These are phyloP conservation scores for Amauroascus niger DNA, from an alignment of 2,329 filamentous ascomycete genomes.

Conservation along the genomic window DNA sequence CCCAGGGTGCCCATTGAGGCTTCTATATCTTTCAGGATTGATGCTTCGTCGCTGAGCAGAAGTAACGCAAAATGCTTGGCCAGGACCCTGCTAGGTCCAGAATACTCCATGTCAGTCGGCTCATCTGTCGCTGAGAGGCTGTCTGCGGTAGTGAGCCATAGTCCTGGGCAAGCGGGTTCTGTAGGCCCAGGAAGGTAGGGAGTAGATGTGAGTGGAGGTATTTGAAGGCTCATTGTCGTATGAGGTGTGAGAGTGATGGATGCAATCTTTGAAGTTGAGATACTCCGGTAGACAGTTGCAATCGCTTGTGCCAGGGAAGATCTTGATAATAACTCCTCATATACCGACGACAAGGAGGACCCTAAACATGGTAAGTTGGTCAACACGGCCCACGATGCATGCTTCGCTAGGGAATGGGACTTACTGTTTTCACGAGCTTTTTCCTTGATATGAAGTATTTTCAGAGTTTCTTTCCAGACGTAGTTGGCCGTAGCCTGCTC, in stretches of 20 bases:
- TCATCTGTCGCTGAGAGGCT: slow-evolving; percentile 63
- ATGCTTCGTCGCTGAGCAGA: slow-evolving; percentile 71
- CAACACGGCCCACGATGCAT: not conserved
- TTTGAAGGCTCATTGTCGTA: slow-evolving; percentile 53
- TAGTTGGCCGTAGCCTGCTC: slow-evolving; percentile 85
- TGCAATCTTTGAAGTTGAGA: slow-evolving; percentile 77
- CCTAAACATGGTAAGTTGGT: slow-evolving; percentile 19
- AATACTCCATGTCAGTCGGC: slow-evolving; percentile 48
- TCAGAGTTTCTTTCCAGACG: slow-evolving; percentile 81
- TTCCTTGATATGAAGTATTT: slow-evolving; percentile 70
- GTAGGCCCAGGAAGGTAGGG: slow-evolving; percentile 61
- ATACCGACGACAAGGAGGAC: slow-evolving; percentile 30
- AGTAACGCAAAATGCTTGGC: slow-evolving; percentile 82
- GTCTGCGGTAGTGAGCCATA: slow-evolving; percentile 83
- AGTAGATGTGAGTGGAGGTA: slow-evolving; percentile 55
- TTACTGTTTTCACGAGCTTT: slow-evolving; percentile 57
- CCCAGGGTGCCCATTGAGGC: slow-evolving; percentile 67
- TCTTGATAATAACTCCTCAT: slow-evolving; percentile 41
- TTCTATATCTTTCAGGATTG: slow-evolving; percentile 60
- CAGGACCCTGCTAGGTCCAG: slow-evolving; percentile 46
- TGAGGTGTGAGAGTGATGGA: slow-evolving; percentile 63
- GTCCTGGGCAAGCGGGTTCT: slow-evolving; percentile 59
- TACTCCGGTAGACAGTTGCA: slow-evolving; percentile 68
- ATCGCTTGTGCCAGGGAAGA: slow-evolving; percentile 77
- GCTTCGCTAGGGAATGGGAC: not conserved